phyloP scores from a whole-genome alignment of 192 early-diverging fungal species.

The Coemansia sp. region DNA sequence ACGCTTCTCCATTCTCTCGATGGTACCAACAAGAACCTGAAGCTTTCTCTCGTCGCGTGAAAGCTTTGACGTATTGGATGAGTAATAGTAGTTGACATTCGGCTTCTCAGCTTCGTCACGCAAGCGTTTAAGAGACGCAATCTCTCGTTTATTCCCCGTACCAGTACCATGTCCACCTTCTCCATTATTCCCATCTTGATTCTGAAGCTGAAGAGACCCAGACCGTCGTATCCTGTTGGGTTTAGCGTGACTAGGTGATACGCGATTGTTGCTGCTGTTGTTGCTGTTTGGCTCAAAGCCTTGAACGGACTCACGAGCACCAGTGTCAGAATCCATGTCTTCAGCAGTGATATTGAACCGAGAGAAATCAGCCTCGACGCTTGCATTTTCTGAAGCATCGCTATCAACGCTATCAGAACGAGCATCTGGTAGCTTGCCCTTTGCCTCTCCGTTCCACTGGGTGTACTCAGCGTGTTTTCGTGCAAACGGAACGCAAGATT shows the following conservation, averaged over 20 bases:
- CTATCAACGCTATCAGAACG: neutral
- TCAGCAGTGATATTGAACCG: neutral
- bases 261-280: neutral
- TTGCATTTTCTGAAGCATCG: neutral
- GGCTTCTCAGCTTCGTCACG: slow-evolving; percentile 47
- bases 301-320: neutral
- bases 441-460: slow-evolving; percentile 4
- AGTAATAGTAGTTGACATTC: slow-evolving; percentile 48
- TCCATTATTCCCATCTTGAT: slow-evolving; percentile 3
- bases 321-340: neutral
- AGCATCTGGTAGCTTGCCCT: slow-evolving; percentile 18
- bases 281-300: neutral
- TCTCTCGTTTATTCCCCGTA: slow-evolving; percentile 24
- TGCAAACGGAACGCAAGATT: neutral
- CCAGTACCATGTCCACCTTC: neutral
- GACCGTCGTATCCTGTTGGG: slow-evolving; percentile 1
- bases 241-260: neutral
- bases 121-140: slow-evolving; percentile 29
- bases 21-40: slow-evolving; percentile 61
- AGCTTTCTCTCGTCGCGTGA: slow-evolving; percentile 72
- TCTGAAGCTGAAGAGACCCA: neutral
- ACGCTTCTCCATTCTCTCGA: slow-evolving; percentile 64
- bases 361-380: neutral
- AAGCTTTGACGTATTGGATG: slow-evolving; percentile 48
- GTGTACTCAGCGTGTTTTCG: neutral